These are phyloP conservation scores for Eimeria mitis DNA, from an alignment of 169 alveolate genomes.

Conservation along the genomic window DNA sequence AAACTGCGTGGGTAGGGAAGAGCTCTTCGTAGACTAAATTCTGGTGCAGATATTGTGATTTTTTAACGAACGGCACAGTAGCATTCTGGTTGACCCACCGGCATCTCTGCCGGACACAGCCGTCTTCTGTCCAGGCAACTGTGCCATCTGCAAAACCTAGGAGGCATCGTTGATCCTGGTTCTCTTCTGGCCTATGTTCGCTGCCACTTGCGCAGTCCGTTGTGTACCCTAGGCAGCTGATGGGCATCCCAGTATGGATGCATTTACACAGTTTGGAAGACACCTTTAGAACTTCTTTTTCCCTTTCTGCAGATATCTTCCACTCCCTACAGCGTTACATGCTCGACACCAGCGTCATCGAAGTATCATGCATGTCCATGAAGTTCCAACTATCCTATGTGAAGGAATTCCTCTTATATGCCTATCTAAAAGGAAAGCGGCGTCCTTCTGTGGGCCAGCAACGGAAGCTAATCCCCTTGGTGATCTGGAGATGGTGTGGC, in stretches of 20 bases:
- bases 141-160: conserved; percentile 38
- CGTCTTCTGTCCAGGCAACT: conserved; percentile 24
- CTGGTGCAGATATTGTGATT: background rate
- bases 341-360: background rate
- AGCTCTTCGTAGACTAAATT: background rate
- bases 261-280: background rate
- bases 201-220: background rate
- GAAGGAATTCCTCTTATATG: background rate
- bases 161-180: background rate
- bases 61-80: background rate
- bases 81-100: conserved; percentile 10
- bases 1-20: background rate
- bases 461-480: background rate
- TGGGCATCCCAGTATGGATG: background rate
- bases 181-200: background rate
- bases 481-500: background rate
- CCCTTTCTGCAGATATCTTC: background rate
- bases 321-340: conserved; percentile 35
- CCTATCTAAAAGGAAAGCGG: background rate
- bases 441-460: background rate
- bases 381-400: background rate
- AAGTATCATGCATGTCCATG: background rate
- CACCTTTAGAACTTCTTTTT: background rate
- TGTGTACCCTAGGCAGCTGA: conserved; percentile 46
- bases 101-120: background rate